Conservation (phyloP, 139 green algal species). For the Tetradesmus obliquus region DNA sequence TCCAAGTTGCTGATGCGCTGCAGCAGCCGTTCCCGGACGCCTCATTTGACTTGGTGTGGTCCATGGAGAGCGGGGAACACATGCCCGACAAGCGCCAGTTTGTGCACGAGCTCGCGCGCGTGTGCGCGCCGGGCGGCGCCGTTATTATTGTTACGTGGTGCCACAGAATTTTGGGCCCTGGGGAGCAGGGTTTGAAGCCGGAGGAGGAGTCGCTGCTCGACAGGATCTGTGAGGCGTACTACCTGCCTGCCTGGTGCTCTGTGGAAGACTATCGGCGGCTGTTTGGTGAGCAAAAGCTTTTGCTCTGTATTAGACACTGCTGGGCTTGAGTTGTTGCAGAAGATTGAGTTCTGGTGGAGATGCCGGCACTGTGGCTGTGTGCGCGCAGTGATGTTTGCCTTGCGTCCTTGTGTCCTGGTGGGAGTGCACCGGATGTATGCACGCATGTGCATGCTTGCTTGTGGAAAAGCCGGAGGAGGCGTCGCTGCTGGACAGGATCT, state of each 20-base stretch:
- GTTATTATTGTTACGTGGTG: conserved; percentile 25
- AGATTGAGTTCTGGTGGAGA: neutral
- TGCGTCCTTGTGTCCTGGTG: neutral
- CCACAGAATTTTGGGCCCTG: conserved; percentile 70
- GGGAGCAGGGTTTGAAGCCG: conserved; percentile 29
- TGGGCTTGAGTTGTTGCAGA: neutral
- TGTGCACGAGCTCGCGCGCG: conserved; percentile 91
- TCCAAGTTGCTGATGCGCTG: conserved; percentile 87
- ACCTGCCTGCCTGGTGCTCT: conserved; percentile 96
- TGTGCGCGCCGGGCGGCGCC: conserved; percentile 85
- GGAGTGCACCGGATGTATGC: neutral
- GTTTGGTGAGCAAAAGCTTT: conserved; percentile 58
- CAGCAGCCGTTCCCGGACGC: conserved; percentile 84
- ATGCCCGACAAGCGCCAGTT: conserved; percentile 94
- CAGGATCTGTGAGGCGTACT: conserved; percentile 97
- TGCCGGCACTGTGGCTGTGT: neutral
- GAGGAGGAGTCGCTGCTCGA: conserved; percentile 80
- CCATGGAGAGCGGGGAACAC: conserved; percentile 94
- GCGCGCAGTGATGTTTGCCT: neutral
- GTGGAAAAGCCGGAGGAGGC: conserved; percentile 37
- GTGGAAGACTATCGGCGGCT: conserved; percentile 89
- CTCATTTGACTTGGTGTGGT: conserved; percentile 90
- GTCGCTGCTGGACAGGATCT: conserved; percentile 92
- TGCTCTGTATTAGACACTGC: neutral
- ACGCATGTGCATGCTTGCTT: no score